Percentiles rank a stretch among this genome's conserved stretches.
Conservation (phyloP, 1,284 basidiomycete genomes). For the Ustilago nuda region DNA sequence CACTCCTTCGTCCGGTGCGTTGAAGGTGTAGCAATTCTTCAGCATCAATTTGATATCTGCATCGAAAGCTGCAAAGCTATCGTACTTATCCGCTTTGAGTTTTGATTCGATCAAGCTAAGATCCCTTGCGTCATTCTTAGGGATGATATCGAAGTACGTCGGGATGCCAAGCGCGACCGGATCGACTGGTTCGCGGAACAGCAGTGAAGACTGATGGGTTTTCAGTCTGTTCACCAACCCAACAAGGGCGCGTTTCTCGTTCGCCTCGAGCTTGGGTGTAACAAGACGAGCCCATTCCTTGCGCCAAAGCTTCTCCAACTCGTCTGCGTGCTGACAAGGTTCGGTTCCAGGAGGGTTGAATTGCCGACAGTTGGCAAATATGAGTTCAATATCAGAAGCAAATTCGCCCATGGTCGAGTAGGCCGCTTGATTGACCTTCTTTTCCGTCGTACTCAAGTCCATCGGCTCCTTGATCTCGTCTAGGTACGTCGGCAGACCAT, state of each 20-base stretch:
- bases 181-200: constrained; percentile 77
- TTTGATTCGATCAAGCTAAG: constrained; percentile 83
- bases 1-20: constrained; percentile 82
- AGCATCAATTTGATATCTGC: constrained; percentile 87
- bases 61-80: constrained; percentile 80
- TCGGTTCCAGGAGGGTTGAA: constrained; percentile 74
- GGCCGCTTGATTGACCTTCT: constrained; percentile 71
- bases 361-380: constrained; percentile 82
- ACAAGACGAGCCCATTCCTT: constrained; percentile 85
- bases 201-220: constrained; percentile 39
- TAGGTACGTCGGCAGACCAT: constrained; percentile 88
- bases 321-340: constrained; percentile 77
- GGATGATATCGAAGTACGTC: constrained; percentile 83
- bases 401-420: constrained; percentile 73
- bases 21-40: constrained; percentile 85
- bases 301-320: constrained; percentile 83
- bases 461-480: constrained; percentile 91
- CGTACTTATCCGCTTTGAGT: constrained; percentile 85
- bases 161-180: constrained; percentile 79
- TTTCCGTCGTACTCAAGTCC: constrained; percentile 88
- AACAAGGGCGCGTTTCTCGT: constrained; percentile 84
- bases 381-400: constrained; percentile 81
- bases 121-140: constrained; percentile 86
- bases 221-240: constrained; percentile 76
- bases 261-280: constrained; percentile 80